These are phyloP conservation scores for Coemansia sp. DNA, from an alignment of 192 early-diverging fungal genomes.

Conservation along the genomic window DNA sequence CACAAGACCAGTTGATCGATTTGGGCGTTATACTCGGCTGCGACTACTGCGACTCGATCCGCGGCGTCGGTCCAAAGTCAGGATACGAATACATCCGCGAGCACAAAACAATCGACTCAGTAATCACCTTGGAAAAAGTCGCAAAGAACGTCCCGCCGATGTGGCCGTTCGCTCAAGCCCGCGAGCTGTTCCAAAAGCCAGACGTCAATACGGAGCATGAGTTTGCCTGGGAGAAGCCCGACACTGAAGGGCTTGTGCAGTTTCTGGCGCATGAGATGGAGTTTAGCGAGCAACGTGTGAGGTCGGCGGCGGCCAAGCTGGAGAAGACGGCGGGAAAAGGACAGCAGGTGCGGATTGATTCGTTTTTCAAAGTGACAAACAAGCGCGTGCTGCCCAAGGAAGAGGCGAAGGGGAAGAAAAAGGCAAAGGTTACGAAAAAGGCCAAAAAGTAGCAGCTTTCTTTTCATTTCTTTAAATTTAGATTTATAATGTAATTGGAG, in stretches of 20 bases:
- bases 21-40: conserved; percentile 96
- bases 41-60: conserved; percentile 96
- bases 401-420: neutral
- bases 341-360: conserved; percentile 89
- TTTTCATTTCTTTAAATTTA: neutral
- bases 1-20: conserved; percentile 88
- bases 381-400: conserved; percentile 7
- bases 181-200: conserved; percentile 81
- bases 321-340: conserved; percentile 69
- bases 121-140: conserved; percentile 73
- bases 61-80: conserved; percentile 84
- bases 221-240: conserved; percentile 71
- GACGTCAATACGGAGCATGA: conserved; percentile 70
- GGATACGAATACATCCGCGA: conserved; percentile 84
- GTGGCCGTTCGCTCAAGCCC: conserved; percentile 89
- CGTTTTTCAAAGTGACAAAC: conserved; percentile 74
- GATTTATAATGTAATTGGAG: no score
- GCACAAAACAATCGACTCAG: conserved; percentile 78
- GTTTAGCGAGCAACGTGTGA: conserved; percentile 92
- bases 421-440: conserved; percentile 1
- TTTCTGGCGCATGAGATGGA: conserved; percentile 94
- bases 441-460: neutral
- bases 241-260: conserved; percentile 79
- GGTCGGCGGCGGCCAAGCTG: conserved; percentile 77
- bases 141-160: conserved; percentile 80